These are phyloP conservation scores for Ganoderma meredithae DNA, from an alignment of 1,284 basidiomycete genomes.

Conservation along the genomic window DNA sequence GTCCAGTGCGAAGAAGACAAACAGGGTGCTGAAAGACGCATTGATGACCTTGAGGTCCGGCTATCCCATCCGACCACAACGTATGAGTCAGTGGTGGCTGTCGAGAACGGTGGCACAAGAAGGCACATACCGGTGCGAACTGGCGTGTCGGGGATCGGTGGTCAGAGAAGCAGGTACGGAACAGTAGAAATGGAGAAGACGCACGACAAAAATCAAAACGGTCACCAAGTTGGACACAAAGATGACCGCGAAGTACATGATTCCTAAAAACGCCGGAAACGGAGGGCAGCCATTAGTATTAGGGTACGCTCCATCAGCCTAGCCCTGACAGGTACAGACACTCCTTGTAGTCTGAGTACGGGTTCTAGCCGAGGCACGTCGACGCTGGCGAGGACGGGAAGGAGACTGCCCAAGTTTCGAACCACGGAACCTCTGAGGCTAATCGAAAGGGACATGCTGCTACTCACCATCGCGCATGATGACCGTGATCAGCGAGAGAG, in stretches of 20 bases:
- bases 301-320: constrained; percentile 1
- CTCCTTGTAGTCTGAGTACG: neutral
- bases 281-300: neutral
- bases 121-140: constrained; percentile 33
- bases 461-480: constrained; percentile 39
- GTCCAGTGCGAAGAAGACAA: neutral
- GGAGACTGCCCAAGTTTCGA: neutral
- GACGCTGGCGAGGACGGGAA: neutral
- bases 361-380: constrained; percentile 3
- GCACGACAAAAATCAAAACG: constrained; percentile 37
- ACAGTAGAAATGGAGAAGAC: constrained; percentile 15
- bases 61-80: constrained; percentile 20
- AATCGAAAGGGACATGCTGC: neutral
- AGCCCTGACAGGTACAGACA: constrained; percentile 5
- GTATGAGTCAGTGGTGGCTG: constrained; percentile 10
- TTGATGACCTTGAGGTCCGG: constrained; percentile 39
- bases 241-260: constrained; percentile 41
- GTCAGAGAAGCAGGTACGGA: neutral
- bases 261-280: constrained; percentile 25
- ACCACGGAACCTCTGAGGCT: constrained; percentile 6
- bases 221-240: constrained; percentile 39
- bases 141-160: constrained; percentile 4
- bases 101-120: neutral
- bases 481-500: constrained; percentile 34
- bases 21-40: constrained; percentile 40